phyloP scores from a whole-genome alignment of 345 rosid genomes.

The Eucalyptus curtisii region DNA sequence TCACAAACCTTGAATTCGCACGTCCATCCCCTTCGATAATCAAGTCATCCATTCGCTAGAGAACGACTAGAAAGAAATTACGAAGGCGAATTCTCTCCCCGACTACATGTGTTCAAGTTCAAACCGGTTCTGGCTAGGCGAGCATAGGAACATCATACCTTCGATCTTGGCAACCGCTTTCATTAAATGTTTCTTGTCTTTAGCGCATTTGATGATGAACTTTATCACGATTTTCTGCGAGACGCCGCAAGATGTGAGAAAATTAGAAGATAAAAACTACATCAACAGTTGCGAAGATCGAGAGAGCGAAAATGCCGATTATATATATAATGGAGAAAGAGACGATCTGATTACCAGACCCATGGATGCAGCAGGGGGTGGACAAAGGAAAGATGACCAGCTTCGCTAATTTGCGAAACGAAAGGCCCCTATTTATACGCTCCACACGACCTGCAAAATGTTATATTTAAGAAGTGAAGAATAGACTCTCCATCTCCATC shows the following conservation, averaged over 20 bases:
- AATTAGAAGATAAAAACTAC: background rate
- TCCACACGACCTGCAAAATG: background rate
- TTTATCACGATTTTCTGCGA: background rate
- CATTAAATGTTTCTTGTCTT: background rate
- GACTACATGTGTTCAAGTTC: background rate
- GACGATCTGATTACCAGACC: background rate
- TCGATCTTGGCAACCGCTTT: background rate
- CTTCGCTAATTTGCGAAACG: background rate
- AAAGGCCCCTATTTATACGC: background rate
- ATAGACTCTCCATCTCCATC: background rate
- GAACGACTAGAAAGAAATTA: background rate
- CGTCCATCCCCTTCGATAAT: background rate
- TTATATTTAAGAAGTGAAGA: background rate
- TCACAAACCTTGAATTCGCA: background rate
- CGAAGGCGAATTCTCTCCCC: background rate
- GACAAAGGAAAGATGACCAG: background rate
- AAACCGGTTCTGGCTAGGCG: background rate
- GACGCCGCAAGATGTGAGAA: background rate
- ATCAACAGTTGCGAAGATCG: background rate
- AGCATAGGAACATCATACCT: background rate
- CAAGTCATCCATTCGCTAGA: background rate
- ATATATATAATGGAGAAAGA: background rate
- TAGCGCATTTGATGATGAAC: background rate
- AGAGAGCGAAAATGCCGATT: background rate
- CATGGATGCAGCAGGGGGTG: background rate